Percentiles rank a stretch among this genome's conserved stretches.
phyloP scores from a whole-genome alignment of 2,329 filamentous ascomycete species.

The Monosporascus cannonballus region DNA sequence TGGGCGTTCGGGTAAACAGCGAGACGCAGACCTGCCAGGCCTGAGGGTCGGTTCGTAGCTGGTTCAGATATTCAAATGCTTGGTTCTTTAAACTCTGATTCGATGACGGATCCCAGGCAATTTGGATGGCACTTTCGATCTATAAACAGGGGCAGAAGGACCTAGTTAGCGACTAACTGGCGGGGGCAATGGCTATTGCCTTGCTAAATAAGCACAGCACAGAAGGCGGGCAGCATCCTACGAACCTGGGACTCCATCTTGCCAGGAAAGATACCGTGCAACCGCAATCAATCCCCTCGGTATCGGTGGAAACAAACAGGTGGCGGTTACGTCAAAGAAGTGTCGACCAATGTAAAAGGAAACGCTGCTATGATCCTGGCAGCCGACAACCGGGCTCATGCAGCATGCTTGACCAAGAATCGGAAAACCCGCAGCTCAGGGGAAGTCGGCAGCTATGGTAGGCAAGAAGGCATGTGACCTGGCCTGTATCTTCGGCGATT shows the following conservation, averaged over 20 bases:
- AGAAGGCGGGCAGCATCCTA: slow-evolving; percentile 2
- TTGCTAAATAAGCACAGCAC: neutral
- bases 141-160: slow-evolving; percentile 30
- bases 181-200: neutral
- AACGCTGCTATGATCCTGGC: slow-evolving; percentile 37
- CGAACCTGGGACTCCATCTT: slow-evolving; percentile 2
- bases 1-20: slow-evolving; percentile 76
- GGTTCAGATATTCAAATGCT: slow-evolving; percentile 74
- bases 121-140: slow-evolving; percentile 93
- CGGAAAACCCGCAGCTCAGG: slow-evolving; percentile 13
- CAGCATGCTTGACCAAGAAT: slow-evolving; percentile 33
- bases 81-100: slow-evolving; percentile 71
- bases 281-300: neutral
- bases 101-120: slow-evolving; percentile 78
- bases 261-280: slow-evolving; percentile 7
- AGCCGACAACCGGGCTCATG: slow-evolving; percentile 32
- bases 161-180: slow-evolving; percentile 3
- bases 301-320: slow-evolving; percentile 3
- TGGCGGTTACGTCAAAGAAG: slow-evolving; percentile 3
- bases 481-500: too few relatives aligned
- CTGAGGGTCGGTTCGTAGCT: slow-evolving; percentile 73
- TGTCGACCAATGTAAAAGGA: neutral
- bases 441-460: too few relatives aligned
- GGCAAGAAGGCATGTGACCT: too few relatives aligned
- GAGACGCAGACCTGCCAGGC: slow-evolving; percentile 86